Conservation (phyloP, 108 stramenopile species). For the Epithemia pelagica region DNA sequence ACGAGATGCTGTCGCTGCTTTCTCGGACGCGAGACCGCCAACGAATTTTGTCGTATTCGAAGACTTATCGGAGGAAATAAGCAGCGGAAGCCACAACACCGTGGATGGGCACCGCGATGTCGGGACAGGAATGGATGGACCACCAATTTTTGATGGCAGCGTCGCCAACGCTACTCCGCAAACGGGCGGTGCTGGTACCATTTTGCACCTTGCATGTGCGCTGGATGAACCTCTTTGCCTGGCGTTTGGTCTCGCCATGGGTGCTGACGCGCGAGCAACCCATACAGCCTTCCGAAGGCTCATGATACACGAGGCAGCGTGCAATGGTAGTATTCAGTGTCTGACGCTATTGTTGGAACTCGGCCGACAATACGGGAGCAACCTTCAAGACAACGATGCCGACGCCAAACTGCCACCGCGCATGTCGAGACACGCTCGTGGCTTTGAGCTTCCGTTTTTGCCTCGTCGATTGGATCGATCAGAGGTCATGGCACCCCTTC, state of each 20-base stretch:
- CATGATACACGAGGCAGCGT: constrained; percentile 78
- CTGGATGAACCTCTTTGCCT: constrained; percentile 68
- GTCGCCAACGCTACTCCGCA: constrained; percentile 70
- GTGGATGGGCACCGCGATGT: constrained; percentile 7
- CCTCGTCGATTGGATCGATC: constrained; percentile 8
- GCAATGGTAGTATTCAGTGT: constrained; percentile 66
- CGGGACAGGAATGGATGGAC: constrained; percentile 7
- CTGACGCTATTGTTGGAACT: constrained; percentile 64
- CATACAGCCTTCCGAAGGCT: constrained; percentile 81
- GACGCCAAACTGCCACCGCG: background rate
- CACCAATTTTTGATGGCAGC: constrained; percentile 68
- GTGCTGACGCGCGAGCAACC: constrained; percentile 55
- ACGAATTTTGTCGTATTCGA: constrained; percentile 50
- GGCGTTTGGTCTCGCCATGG: constrained; percentile 67
- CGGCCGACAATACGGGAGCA: constrained; percentile 25
- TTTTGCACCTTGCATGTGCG: constrained; percentile 76
- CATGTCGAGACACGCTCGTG: background rate
- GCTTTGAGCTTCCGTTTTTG: constrained; percentile 3
- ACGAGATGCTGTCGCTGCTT: constrained; percentile 51
- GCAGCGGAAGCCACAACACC: constrained; percentile 5
- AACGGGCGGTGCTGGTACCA: constrained; percentile 56
- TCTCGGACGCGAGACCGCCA: constrained; percentile 57
- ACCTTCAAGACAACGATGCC: constrained; percentile 2
- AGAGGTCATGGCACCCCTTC: constrained; percentile 2
- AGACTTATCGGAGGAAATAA: constrained; percentile 14